Base-by-base conservation (phyloP, 371 early-diverging fungal species). In the Haplosporangium sp. region DNA sequence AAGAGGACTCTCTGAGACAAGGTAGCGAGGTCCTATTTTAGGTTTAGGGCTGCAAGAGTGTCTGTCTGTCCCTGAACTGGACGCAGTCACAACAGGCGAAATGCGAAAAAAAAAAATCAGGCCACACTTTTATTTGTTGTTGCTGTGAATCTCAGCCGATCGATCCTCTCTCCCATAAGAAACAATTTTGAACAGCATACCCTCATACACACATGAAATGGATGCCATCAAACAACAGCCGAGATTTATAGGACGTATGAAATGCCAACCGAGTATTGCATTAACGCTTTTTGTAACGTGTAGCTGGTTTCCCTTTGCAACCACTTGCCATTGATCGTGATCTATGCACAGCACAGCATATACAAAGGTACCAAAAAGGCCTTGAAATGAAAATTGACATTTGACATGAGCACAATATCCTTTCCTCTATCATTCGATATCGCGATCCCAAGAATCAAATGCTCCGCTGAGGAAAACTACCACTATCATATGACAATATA, bases 31-130 rank as follows among this genome's bases (percentile, higher is more conserved):
- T 29, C 41, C 40, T 8, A 45, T 52, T 29, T 29, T 29, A 29
- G 29, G 29, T 29, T 29, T 29, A 29, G 29, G 29, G 4, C 29
- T 50, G 38, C 51, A 29, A 42, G 40, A 41, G 36, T 43, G 53
- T 52, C 42, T 1, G 55, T 21, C 48, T 47, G 65, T 42, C 43
- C 51, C 41, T 52, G 58, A 54, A 37, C 18, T 55, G 13, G 58
- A 46, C 36, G 53, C 8, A 9, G 29, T 29, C 29, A 29, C 29
- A 29, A 4, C 29, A 29, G 29, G 29, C 29, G 29, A 29, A 29
- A 29, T 29, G 29, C 29, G 6, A 45, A 59, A 20, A 56, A 62
- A 62, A 73, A 67, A 73, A 67, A 73, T 73, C 73, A 73, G 73
- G 73, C 73, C 74, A 63, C 68, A 43, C 51, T 60, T 57, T 62